phyloP scores from a whole-genome alignment of 345 rosid species.

The Aquilaria malaccensis region DNA sequence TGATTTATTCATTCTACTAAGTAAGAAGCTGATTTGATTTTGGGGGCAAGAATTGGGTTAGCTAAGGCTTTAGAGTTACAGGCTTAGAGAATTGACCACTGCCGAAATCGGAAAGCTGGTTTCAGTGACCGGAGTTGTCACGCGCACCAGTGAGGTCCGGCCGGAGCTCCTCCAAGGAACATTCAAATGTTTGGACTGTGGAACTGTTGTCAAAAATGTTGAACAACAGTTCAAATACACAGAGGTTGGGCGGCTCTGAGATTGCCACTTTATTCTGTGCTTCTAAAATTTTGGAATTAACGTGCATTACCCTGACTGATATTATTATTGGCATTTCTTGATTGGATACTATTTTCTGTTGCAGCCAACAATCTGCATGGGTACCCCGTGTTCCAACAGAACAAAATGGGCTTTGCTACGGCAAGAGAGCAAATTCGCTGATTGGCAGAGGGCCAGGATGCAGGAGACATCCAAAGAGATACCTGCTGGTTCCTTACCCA shows the following conservation, averaged over 20 bases:
- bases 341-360: conserved; percentile 1
- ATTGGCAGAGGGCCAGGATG: conserved; percentile 98
- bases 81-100: conserved; percentile 78
- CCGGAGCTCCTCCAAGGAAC: conserved; percentile 94
- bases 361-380: conserved; percentile 84
- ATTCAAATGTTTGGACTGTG: conserved; percentile 86
- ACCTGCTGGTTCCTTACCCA: conserved; percentile 93
- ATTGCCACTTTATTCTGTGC: background rate
- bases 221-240: conserved; percentile 97
- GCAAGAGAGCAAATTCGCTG: conserved; percentile 95
- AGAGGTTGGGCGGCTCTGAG: conserved; percentile 36
- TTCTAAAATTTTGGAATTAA: background rate
- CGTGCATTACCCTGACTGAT: too few species aligned
- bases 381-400: conserved; percentile 59
- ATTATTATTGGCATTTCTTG: too few species aligned
- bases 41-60: background rate
- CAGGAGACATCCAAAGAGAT: conserved; percentile 98
- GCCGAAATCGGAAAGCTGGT: conserved; percentile 86
- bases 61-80: conserved; percentile 10
- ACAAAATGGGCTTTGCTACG: conserved; percentile 79
- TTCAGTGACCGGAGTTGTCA: conserved; percentile 86
- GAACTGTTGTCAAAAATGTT: conserved; percentile 64
- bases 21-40: background rate
- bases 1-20: background rate
- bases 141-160: conserved; percentile 93